Percentiles rank a stretch among this genome's conserved stretches.
These are phyloP conservation scores for Sabuloglossum arenarium DNA, from an alignment of 495 filamentous ascomycete genomes.

Conservation along the genomic window DNA sequence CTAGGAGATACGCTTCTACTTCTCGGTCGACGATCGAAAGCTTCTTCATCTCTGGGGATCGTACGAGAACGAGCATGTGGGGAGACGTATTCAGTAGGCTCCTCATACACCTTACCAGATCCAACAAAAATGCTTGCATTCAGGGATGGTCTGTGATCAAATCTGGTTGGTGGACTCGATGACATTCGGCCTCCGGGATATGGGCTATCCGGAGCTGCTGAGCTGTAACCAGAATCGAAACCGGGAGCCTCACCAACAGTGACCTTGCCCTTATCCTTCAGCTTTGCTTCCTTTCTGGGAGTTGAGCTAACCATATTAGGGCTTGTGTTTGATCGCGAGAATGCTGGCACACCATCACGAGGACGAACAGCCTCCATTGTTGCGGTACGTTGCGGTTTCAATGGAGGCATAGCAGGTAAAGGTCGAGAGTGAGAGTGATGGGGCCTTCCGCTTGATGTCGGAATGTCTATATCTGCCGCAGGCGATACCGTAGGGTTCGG, in stretches of 20 bases:
- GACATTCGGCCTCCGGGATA: neutral
- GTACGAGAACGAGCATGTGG: neutral
- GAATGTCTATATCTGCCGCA: neutral
- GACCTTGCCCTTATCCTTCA: neutral
- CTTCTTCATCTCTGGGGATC: neutral
- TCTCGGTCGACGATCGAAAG: neutral
- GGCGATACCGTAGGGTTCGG: neutral
- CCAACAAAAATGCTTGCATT: neutral
- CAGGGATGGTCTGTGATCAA: neutral
- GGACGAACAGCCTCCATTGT: neutral
- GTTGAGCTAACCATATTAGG: neutral
- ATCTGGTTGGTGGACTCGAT: neutral
- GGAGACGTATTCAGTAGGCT: neutral
- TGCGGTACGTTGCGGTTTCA: neutral
- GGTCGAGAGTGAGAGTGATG: neutral
- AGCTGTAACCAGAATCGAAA: neutral
- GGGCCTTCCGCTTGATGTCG: neutral
- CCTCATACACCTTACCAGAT: neutral
- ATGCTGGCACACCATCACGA: neutral
- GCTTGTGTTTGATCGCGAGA: neutral
- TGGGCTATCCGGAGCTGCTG: neutral
- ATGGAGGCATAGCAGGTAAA: neutral
- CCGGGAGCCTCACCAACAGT: neutral
- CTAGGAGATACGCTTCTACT: neutral
- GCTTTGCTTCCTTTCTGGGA: neutral